Base-by-base conservation (phyloP, 108 stramenopile species). In the Nitzschia sp. region DNA sequence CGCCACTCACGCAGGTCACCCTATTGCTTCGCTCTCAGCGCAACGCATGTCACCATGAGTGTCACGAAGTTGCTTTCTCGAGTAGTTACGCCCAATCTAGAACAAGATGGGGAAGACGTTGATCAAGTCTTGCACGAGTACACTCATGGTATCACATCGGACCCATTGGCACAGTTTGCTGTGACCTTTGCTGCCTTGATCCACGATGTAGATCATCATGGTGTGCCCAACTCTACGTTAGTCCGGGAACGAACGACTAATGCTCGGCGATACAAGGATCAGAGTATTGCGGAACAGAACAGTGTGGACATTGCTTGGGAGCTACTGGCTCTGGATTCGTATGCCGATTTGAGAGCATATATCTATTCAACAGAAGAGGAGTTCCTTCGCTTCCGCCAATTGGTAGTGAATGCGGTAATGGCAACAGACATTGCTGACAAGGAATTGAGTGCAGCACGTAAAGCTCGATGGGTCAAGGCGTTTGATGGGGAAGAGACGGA, bases 381-480 rank as follows among this genome's bases (percentile, higher is more conserved):
- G 37, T 44, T 65, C 15, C 11, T 17, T 10, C 50, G 64, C 51
- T 65, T 65, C 51, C 64, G 64, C 5, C 50, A 65, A 21, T 11
- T 65, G 11, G 64, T 65, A 9, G 51, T 65, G n/a, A 65, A 65
- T 41, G 11, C 51, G 0, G 65, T 65, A 51, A 65, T 65, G 65
- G 65, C 65, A 1, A 65, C 65, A 0, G 65, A 65, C 10, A 38
- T 65, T 25, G 41, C 40, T 10, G 65, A 65, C 24, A 65, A 53
- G 21, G 51, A 65, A 8, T 40, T 65, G 19, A 39, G 53, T 17
- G 10, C 15, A 40, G 52, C 53, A 15, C 50, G 65, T 1, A 65
- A 65, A 26, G 65, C 51, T 40, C 51, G 65, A 44, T 65, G 65
- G 65, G 15, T 24, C 51, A 65, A 65, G 40, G 65, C 65, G 24